Evolutionary conservation across 1,284 basidiomycete genomes (phyloP), one percentile per base, ranked within the genome.

Genomic region (Papiliotrema flavescens): DNA sequence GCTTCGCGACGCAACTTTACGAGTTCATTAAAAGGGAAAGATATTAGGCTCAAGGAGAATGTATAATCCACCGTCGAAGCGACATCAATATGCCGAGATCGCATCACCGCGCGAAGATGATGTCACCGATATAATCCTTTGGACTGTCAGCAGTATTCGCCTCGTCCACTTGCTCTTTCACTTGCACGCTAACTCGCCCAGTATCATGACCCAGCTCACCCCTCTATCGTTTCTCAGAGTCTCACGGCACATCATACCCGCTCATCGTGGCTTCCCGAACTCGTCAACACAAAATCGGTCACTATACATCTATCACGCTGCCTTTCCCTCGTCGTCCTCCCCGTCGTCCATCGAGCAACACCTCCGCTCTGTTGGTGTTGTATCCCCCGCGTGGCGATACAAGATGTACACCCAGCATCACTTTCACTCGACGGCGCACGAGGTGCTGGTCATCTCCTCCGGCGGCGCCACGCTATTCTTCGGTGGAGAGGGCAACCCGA

Each of bases 381-480:
- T 74, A 49, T 53, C 57, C 32, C 76, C 78, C 14, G 69, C 70
- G 57, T 79, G 78, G 79, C 67, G 74, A 37, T 80, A 75, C 63
- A 69, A 75, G 20, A 80, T 78, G 78, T 79, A 79, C 66, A 57
- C 55, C 23, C 67, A 69, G n/a, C 74, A 74, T 35, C 78, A 80
- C 62, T 80, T 77, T 63, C 78, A 80, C 57, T 77, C 75, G 26
- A 79, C 74, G 40, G 75, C 75, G 36, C 74, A 79, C 67, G 79
- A 79, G 57, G 67, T 80, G 34, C 65, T 80, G 43, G 71, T 72
- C 40, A 64, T 79, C 43, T 59, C 61, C 19, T 49, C 56, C 3
- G 78, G 78, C 0, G 55, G 69, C 13, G 79, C 76, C 5, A 64
- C 51, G 23, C 50, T 79, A 15, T 76, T 75, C 45, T 79, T 80